Evolutionary conservation across 1,284 basidiomycete genomes (phyloP).

Genomic region (Tilletia setariae): DNA sequence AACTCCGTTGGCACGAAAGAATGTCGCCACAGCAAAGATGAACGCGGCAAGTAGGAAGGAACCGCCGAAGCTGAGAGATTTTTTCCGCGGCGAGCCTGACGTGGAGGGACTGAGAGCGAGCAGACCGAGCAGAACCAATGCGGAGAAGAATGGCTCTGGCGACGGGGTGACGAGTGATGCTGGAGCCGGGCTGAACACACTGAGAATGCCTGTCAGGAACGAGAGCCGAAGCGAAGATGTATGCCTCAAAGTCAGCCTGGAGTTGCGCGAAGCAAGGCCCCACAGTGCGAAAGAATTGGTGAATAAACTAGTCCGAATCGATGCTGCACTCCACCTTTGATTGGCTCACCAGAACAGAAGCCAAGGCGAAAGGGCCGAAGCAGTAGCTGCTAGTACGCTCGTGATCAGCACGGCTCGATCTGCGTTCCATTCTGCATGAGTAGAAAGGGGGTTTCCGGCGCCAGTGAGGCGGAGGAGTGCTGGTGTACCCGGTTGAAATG

Average conservation of each 20-base stretch:
- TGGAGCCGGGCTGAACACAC: constrained; percentile 76
- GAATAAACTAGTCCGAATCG: too few species aligned
- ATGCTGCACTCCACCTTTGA: too few species aligned
- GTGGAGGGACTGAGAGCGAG: neutral
- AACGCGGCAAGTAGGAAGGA: constrained; percentile 58
- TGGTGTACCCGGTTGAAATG: constrained; percentile 71
- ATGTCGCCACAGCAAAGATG: constrained; percentile 66
- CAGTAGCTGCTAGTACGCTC: constrained; percentile 28
- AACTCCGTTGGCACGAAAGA: constrained; percentile 78
- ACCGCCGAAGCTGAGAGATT: neutral
- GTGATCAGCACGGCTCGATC: constrained; percentile 27
- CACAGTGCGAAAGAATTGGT: neutral
- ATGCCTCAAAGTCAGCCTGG: constrained; percentile 47
- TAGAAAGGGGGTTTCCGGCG: neutral
- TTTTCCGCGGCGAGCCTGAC: too few species aligned
- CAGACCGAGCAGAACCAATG: constrained; percentile 69
- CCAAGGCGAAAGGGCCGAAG: constrained; percentile 57
- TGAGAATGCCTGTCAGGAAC: constrained; percentile 65
- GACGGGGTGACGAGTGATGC: constrained; percentile 70
- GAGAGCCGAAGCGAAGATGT: constrained; percentile 62
- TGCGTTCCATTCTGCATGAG: constrained; percentile 28
- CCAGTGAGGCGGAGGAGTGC: constrained; percentile 23
- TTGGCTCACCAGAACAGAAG: constrained; percentile 64
- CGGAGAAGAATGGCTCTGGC: constrained; percentile 80
- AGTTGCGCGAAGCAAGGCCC: constrained; percentile 23